phyloP scores from a whole-genome alignment of 805 yeast species.

The Metschnikowia peoriensis region DNA sequence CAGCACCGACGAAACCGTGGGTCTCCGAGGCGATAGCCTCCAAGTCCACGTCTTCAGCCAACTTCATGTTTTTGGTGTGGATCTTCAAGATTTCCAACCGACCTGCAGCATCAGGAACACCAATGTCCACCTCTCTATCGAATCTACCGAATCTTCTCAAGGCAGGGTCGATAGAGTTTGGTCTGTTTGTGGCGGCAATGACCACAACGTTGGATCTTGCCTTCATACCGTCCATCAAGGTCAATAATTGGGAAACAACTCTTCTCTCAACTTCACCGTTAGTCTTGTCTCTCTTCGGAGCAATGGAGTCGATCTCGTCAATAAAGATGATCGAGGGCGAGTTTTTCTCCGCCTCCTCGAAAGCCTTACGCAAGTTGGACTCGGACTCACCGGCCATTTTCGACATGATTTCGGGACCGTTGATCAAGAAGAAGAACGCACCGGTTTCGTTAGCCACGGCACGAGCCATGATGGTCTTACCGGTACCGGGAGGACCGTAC shows the following conservation, averaged over 20 bases:
- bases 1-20: constrained; percentile 99
- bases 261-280: constrained; percentile 99
- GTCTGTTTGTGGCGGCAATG: constrained; percentile 94
- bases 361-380: constrained; percentile 94
- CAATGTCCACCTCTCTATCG: constrained; percentile 83
- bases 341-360: constrained; percentile 98
- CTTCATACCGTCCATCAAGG: constrained; percentile 99
- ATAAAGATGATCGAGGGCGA: constrained; percentile 97
- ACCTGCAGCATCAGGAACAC: constrained; percentile 97
- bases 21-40: constrained; percentile 96
- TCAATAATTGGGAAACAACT: constrained; percentile 95
- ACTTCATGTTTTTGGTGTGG: constrained; percentile 98
- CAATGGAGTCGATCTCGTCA: constrained; percentile 98
- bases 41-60: constrained; percentile 90
- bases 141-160: constrained; percentile 83
- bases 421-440: constrained; percentile 95
- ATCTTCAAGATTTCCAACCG: constrained; percentile 95
- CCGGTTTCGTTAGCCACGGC: constrained; percentile 99
- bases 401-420: constrained; percentile 99
- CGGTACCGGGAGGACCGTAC: constrained; percentile 99
- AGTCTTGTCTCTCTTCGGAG: constrained; percentile 99
- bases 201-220: constrained; percentile 98
- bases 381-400: constrained; percentile 99
- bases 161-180: constrained; percentile 84
- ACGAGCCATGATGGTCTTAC: constrained; percentile 98